Evolutionary conservation across 768 basidiomycete species (phyloP), one percentile per base, ranked within the genome.

Genomic region (Boletus huronensis): DNA sequence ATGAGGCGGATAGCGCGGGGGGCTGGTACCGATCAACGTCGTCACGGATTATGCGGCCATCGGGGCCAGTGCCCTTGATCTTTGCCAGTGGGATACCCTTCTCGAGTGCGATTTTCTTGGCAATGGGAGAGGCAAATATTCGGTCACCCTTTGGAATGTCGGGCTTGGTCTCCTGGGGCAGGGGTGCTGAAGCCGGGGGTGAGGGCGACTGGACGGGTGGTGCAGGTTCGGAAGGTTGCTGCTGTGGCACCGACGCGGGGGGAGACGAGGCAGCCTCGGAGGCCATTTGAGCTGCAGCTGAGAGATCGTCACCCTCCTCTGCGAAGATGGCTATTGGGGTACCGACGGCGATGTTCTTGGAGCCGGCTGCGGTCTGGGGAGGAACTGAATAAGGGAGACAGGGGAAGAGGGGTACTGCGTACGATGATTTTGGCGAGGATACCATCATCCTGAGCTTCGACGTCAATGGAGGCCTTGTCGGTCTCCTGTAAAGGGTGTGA

Each of bases 401-500:
- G 16, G 42, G 10, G 11, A 28, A 19, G 10, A 19, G 8, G 3
- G 29, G 17, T 28, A 26, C 75, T 39, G 29, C 91, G 54, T 74
- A 94, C 95, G 52, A 99, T 86, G 62, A 99, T 97, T 82, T 98
- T 98, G 48, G 90, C 95, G 55, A 99, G 77, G 59, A 98, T 75
- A 62, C 97, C 97, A 63, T 99, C 97, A 40, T 98, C 97, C 76
- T 95, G 95, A 9, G 97, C 93, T 75, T 99, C 97, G 34, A 99
- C 96, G 75, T 99, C 97, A 73, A 99, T 98, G 45, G 94, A 95
- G 21, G 97, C 96, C 82, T 99, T 99, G 87, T 99, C 97, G 50
- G 97, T 99, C 87, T 99, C 97, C 93, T 96, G 54, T 58, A 14
- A 53, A 54, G 48, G 43, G 25, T 50, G 40, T 60, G 41, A 58